phyloP scores from a whole-genome alignment of 1,284 basidiomycete genomes.

The Melanopsichium pennsylvanicum region DNA sequence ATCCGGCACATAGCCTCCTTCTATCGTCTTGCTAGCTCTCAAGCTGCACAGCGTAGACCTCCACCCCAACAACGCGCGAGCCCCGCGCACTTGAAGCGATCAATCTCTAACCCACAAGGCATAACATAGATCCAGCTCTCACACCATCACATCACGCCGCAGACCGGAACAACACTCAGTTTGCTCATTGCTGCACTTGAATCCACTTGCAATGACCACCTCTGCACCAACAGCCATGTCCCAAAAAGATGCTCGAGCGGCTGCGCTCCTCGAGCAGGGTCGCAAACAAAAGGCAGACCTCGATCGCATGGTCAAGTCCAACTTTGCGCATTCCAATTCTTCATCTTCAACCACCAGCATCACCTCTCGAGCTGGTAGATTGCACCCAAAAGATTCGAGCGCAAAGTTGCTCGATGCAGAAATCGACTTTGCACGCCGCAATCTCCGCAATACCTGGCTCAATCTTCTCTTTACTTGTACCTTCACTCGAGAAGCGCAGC shows the following conservation, averaged over 20 bases:
- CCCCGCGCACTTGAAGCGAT: conserved; percentile 16
- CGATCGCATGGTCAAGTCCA: conserved; percentile 39
- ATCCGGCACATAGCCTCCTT: background rate
- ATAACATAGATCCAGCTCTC: background rate
- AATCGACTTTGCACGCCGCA: conserved; percentile 52
- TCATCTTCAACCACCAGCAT: conserved; percentile 10
- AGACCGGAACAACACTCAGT: background rate
- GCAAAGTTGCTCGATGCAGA: conserved; percentile 40
- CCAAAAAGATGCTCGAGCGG: conserved; percentile 34
- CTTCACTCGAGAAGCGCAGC: conserved; percentile 51
- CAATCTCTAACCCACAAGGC: too few species aligned
- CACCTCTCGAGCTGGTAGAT: conserved; percentile 25
- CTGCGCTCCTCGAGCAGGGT: conserved; percentile 41
- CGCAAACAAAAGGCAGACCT: conserved; percentile 44
- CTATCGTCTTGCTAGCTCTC: background rate
- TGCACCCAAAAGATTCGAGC: conserved; percentile 27
- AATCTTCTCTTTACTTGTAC: conserved; percentile 59
- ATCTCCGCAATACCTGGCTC: conserved; percentile 59
- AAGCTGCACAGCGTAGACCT: conserved; percentile 2
- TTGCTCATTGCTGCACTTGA: background rate
- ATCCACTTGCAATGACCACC: conserved; percentile 6
- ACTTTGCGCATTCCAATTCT: conserved; percentile 29
- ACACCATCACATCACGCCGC: background rate
- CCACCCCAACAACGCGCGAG: conserved; percentile 10
- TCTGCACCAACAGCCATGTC: conserved; percentile 23